Evolutionary conservation across 164 flowering plant genomes (phyloP), one percentile per base, ranked within the genome.

Genomic region (Magnolia officinalis): DNA sequence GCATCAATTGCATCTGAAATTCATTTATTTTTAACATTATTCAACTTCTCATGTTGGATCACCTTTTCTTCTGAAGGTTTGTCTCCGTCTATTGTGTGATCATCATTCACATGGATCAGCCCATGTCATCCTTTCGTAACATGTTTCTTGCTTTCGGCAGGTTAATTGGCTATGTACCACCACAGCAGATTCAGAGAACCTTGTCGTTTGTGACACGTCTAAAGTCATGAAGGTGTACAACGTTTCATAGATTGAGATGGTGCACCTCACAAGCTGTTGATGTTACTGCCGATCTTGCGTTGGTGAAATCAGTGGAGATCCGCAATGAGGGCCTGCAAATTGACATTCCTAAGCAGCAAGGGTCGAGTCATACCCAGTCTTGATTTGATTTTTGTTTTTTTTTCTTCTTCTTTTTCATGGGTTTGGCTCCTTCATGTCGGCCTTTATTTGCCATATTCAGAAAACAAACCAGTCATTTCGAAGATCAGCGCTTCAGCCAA

Each of bases 81-180:
- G 45, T 37, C 45, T 37, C 6, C 45, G 10, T 24, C 68, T 29
- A 0, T 65, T 65, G 31, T 21, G 21, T 10, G 21, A 24, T 58
- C 29, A 65, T 65, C 68, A 65, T 65, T 21, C 68, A 65, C 11
- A 65, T 65, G 24, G 23, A 20, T 65, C 11, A 14, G 68, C 23
- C 68, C 23, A 63, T 65, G 21, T 65, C 45, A 37, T 37, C 24
- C 68, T 21, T 24, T 23, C 13, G 68, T 1, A 65, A 65, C 68
- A 21, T 23, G 63, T 37, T 55, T 64, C 50, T 5, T 31, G 18
- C 71, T 70, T 65, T 26, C 80, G 58, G 75, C 89, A 91, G 99
- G 98, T 96, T 50, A 96, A 94, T 83, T 93, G 98, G 98, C 88
- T 94, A 10, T 94, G 98, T 79, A 90, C 98, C 10, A 89, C 92